Conservation (phyloP, 345 rosid species). For the Nasturtium officinale region DNA sequence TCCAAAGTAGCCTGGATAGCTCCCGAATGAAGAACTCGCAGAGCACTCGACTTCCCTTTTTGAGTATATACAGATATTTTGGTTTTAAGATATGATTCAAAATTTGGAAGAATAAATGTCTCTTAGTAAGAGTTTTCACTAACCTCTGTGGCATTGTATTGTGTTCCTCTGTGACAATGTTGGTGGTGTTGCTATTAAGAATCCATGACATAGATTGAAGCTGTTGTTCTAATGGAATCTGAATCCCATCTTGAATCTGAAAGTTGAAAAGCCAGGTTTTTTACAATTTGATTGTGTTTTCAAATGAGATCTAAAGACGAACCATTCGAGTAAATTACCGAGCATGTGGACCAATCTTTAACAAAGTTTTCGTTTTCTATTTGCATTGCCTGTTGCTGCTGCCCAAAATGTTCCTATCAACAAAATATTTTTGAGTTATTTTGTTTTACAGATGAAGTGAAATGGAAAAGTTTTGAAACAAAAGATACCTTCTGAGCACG, state of each 20-base stretch:
- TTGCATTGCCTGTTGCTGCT: constrained; percentile 55
- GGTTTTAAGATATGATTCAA: constrained; percentile 5
- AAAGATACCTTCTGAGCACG: constrained; percentile 56
- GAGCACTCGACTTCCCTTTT: constrained; percentile 75
- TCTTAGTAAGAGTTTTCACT: constrained; percentile 18
- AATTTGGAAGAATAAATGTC: not conserved
- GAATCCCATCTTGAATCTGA: constrained; percentile 66
- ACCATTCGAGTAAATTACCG: constrained; percentile 33
- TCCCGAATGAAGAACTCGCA: constrained; percentile 71
- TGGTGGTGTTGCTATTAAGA: constrained; percentile 51
- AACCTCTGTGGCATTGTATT: constrained; percentile 58
- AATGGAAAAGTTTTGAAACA: not conserved
- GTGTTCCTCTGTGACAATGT: constrained; percentile 56
- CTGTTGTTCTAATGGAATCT: constrained; percentile 65
- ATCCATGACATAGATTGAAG: constrained; percentile 63
- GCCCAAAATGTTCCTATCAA: constrained; percentile 40
- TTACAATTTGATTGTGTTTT: constrained; percentile 7
- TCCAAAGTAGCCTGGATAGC: constrained; percentile 69
- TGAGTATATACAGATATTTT: not conserved
- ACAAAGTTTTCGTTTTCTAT: constrained; percentile 60
- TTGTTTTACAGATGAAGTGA: not conserved
- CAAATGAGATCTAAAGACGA: constrained; percentile 1
- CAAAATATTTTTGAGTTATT: not conserved
- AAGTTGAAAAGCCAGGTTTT: not conserved
- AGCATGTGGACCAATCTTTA: constrained; percentile 42